These are phyloP conservation scores for Rhizoclosmatium globosum DNA, from an alignment of 192 early-diverging fungal species.

Conservation along the genomic window DNA sequence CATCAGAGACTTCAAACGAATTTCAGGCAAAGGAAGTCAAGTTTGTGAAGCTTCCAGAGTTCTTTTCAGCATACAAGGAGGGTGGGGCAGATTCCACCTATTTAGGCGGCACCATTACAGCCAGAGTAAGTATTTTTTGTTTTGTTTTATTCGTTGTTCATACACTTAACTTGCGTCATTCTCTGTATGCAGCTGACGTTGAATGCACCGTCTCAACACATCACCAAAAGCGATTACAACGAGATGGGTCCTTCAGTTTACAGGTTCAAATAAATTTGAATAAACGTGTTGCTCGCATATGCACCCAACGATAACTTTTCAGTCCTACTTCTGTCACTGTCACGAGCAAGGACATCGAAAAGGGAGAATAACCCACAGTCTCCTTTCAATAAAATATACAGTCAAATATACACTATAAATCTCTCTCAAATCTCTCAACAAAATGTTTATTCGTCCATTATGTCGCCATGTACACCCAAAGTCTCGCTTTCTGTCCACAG, in stretches of 20 bases:
- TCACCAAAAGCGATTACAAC: constrained; percentile 83
- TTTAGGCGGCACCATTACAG: constrained; percentile 86
- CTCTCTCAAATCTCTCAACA: too few relatives aligned
- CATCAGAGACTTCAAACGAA: constrained; percentile 86
- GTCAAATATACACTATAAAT: too few relatives aligned
- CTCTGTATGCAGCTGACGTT: constrained; percentile 37
- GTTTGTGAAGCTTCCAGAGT: constrained; percentile 86
- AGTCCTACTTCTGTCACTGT: too few relatives aligned
- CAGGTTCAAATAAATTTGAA: constrained; percentile 52
- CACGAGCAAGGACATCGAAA: too few relatives aligned
- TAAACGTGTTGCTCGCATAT: neutral
- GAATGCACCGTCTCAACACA: constrained; percentile 29
- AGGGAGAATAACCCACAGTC: too few relatives aligned
- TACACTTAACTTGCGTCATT: too few relatives aligned
- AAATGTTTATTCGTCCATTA: too few relatives aligned
- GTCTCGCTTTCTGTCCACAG: too few relatives aligned
- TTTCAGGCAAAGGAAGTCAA: constrained; percentile 84
- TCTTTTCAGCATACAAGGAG: constrained; percentile 81
- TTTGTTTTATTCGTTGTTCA: neutral
- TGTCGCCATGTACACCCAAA: too few relatives aligned
- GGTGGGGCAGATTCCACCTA: constrained; percentile 73
- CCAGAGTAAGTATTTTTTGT: constrained; percentile 68
- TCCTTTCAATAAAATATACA: too few relatives aligned
- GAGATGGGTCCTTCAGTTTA: constrained; percentile 83
- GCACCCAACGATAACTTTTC: too few relatives aligned